A percentile compares a stretch with the other conserved stretches of the same genome.
Conservation (phyloP, 129 eudicot species). For the Lonicera japonica region DNA sequence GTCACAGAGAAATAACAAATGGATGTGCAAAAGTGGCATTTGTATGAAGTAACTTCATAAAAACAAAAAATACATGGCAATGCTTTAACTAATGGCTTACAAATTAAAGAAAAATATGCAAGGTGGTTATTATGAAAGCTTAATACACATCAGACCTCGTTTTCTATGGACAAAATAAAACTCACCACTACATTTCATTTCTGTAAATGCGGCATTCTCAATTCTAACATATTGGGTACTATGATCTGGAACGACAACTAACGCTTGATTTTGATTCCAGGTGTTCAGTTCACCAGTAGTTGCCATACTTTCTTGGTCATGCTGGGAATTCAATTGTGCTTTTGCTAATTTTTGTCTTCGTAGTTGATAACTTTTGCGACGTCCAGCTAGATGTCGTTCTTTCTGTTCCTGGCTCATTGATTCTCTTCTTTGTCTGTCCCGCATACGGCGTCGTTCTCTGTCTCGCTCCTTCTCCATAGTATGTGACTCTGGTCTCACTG, state of each 20-base stretch:
- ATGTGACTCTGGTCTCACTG: not conserved
- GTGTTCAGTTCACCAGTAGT: not conserved
- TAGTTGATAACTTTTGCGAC: constrained; percentile 36
- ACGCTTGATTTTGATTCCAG: constrained; percentile 1
- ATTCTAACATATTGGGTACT: not conserved
- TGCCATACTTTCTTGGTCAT: not conserved
- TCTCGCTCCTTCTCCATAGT: constrained; percentile 24
- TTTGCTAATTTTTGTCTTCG: constrained; percentile 22
- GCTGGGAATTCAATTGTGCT: constrained; percentile 4
- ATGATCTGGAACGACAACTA: too few species aligned
- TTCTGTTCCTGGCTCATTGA: constrained; percentile 34
- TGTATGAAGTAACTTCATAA: too few species aligned
- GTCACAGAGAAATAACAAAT: too few species aligned
- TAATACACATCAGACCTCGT: too few species aligned
- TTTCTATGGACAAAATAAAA: not conserved
- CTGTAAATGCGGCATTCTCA: not conserved
- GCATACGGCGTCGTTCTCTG: constrained; percentile 27
- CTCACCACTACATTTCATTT: constrained; percentile 1
- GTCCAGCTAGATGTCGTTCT: constrained; percentile 39
- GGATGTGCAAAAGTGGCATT: too few species aligned
- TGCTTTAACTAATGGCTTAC: too few species aligned
- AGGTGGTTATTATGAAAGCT: not conserved
- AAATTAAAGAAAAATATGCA: not conserved
- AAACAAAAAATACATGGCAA: not conserved
- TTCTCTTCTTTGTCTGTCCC: constrained; percentile 34